Percentiles rank a stretch among this genome's conserved stretches.
phyloP scores from a whole-genome alignment of 179 eudicot genomes.

The Carnegiea gigantea region DNA sequence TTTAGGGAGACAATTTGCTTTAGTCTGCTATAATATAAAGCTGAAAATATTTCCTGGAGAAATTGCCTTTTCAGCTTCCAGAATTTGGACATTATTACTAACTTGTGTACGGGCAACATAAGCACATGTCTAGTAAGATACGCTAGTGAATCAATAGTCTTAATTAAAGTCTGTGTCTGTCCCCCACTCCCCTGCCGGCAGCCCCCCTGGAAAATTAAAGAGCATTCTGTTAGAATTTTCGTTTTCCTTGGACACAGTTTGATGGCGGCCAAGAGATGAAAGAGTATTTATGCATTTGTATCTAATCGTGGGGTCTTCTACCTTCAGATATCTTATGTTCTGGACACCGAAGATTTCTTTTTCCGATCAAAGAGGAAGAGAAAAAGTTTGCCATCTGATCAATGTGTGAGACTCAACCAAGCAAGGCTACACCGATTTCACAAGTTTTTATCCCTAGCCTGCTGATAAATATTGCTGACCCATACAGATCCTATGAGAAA shows the following conservation, averaged over 20 bases:
- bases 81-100: background rate
- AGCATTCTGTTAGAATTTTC: background rate
- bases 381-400: slow-evolving; percentile 31
- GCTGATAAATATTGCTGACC: slow-evolving; percentile 11
- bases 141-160: background rate
- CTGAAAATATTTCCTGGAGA: background rate
- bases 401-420: slow-evolving; percentile 26
- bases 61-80: background rate
- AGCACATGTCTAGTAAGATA: no score
- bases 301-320: slow-evolving; percentile 12
- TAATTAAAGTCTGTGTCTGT: background rate
- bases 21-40: background rate
- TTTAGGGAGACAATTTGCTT: background rate
- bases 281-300: background rate
- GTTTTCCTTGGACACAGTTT: no score
- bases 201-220: background rate
- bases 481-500: slow-evolving; percentile 14
- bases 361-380: slow-evolving; percentile 49
- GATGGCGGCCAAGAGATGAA: background rate
- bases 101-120: background rate
- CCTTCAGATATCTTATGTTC: slow-evolving; percentile 79
- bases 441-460: slow-evolving; percentile 33
- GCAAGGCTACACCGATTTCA: slow-evolving; percentile 53
- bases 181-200: background rate
- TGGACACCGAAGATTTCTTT: slow-evolving; percentile 86